phyloP scores from a whole-genome alignment of 306 rosid species.

The Acmispon strigosus region DNA sequence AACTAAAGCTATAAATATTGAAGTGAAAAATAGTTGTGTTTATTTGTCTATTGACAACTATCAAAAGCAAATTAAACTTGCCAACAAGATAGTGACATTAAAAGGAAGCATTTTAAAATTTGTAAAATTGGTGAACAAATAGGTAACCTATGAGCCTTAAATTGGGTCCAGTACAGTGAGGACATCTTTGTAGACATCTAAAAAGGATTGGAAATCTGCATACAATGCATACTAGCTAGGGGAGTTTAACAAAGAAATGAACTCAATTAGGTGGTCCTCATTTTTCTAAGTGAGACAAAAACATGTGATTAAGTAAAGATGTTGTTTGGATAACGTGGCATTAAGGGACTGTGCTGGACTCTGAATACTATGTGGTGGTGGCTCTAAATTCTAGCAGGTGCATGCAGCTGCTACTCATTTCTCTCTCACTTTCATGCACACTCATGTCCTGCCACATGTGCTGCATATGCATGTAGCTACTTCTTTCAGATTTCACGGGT shows the following conservation, averaged over 20 bases:
- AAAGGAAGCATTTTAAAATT: neutral
- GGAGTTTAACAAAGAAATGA: neutral
- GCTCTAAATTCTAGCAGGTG: slow-evolving; percentile 15
- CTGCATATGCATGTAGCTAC: no score
- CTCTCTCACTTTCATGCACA: slow-evolving; percentile 26
- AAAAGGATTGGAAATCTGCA: neutral
- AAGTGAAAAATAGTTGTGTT: neutral
- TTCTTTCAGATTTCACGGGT: slow-evolving; percentile 35
- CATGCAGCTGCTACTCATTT: neutral
- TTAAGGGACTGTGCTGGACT: slow-evolving; percentile 2
- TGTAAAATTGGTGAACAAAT: slow-evolving; percentile 4
- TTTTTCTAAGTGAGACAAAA: slow-evolving; percentile 7
- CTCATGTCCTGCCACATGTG: slow-evolving; percentile 17
- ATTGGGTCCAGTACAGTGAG: neutral
- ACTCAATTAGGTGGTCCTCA: slow-evolving; percentile 6
- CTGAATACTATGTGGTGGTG: slow-evolving; percentile 13
- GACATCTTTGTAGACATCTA: neutral
- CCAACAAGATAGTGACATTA: neutral
- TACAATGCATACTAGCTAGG: neutral
- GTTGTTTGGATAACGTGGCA: slow-evolving; percentile 24
- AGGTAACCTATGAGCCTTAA: neutral
- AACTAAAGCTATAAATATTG: neutral
- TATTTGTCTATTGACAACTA: neutral
- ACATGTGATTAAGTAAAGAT: slow-evolving; percentile 29
- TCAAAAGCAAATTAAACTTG: neutral